Conservation (phyloP, 345 rosid genomes). For the Combretum micranthum region DNA sequence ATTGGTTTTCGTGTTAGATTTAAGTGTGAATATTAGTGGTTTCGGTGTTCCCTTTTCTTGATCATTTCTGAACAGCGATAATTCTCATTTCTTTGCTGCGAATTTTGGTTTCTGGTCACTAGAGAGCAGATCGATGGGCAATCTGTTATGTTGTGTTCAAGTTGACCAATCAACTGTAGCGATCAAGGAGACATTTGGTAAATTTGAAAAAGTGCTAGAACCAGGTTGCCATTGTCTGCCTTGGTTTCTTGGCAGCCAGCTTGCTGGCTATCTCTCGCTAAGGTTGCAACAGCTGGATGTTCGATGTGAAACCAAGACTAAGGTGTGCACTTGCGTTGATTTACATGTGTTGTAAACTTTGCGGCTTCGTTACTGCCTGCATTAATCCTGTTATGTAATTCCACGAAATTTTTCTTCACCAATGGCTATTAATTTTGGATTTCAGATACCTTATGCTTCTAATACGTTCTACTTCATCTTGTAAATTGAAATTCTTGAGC, state of each 20-base stretch:
- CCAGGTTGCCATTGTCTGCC: constrained; percentile 68
- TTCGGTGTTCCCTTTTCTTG: too few relatives aligned
- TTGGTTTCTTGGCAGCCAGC: constrained; percentile 47
- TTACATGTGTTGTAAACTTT: too few relatives aligned
- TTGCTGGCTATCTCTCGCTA: constrained; percentile 46
- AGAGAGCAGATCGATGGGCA: constrained; percentile 40
- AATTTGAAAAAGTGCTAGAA: constrained; percentile 48
- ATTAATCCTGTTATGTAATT: too few relatives aligned
- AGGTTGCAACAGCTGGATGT: constrained; percentile 61
- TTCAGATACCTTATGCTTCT: too few relatives aligned
- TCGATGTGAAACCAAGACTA: constrained; percentile 62
- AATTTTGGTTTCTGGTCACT: background rate
- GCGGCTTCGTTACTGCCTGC: too few relatives aligned
- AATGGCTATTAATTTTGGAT: too few relatives aligned
- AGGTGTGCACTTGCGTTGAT: constrained; percentile 23
- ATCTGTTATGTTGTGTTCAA: constrained; percentile 40
- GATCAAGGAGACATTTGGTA: constrained; percentile 49
- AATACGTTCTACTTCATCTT: too few relatives aligned
- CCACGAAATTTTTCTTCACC: too few relatives aligned
- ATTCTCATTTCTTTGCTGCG: background rate
- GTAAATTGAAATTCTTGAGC: too few relatives aligned
- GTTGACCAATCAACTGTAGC: constrained; percentile 58
- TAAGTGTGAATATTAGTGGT: too few relatives aligned
- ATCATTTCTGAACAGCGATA: too few relatives aligned
- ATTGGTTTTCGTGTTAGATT: too few relatives aligned